These are phyloP conservation scores for Cystobasidium onofrii DNA, from an alignment of 768 basidiomycete genomes.

Conservation along the genomic window DNA sequence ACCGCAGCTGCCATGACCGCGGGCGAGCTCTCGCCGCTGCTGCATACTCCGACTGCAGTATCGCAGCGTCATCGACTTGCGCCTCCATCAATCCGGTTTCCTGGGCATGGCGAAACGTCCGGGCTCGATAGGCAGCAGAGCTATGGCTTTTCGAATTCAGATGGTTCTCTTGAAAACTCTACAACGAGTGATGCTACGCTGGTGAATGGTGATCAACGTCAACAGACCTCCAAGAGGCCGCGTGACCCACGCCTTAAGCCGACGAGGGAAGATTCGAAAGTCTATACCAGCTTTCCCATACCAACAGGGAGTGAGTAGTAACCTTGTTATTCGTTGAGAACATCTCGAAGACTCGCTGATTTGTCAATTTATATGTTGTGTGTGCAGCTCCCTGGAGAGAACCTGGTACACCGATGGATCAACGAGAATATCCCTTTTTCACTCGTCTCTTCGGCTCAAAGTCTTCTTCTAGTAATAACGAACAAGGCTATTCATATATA, in stretches of 20 bases:
- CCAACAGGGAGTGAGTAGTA: constrained; percentile 9
- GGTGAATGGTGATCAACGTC: neutral
- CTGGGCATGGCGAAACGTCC: constrained; percentile 49
- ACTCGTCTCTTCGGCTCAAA: constrained; percentile 2
- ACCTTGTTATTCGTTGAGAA: neutral
- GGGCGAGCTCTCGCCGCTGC: constrained; percentile 38
- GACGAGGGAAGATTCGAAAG: constrained; percentile 19
- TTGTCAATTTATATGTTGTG: neutral
- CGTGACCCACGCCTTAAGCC: neutral
- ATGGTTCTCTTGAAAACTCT: constrained; percentile 48
- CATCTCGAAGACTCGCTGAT: neutral
- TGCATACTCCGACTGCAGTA: constrained; percentile 35
- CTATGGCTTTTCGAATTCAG: constrained; percentile 98
- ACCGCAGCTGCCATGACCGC: neutral
- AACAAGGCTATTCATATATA: neutral
- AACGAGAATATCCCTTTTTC: neutral
- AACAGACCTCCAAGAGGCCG: neutral
- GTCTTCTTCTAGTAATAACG: neutral
- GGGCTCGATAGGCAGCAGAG: constrained; percentile 81
- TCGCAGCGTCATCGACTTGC: neutral
- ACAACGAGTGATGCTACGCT: neutral
- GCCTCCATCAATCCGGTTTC: constrained; percentile 43
- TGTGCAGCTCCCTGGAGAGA: constrained; percentile 13
- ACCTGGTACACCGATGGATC: neutral
- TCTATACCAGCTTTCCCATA: constrained; percentile 24